Base-by-base conservation (phyloP, 2,329 filamentous ascomycete species). In the Zymoseptoria brevis region DNA sequence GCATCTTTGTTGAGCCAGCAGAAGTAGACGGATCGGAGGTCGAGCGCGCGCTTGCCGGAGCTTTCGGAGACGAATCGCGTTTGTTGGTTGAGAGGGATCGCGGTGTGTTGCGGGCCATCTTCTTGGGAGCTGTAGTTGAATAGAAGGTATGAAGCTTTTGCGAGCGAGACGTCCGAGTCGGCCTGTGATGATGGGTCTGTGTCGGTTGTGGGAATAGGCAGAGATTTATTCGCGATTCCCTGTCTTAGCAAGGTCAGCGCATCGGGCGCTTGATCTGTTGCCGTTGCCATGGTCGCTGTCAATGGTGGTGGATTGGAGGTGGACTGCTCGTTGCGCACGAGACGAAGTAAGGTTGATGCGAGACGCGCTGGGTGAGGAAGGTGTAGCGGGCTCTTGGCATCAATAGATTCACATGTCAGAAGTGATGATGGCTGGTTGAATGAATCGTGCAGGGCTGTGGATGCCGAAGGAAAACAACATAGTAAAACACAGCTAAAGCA, bases 21-120 rank as follows among this genome's bases (percentile, higher is more conserved):
- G 72, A 97, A 96, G 79, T 93, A 96, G 75, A 96, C 93, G 73
- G 88, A 94, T 72, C 94, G 90, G 67, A 99, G 80, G 72, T 96
- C 90, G 19, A 72, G 61, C 3, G 62, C 60, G 55, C 66, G 66
- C 29, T 64, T 60, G 48, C 67, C 69, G 8, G 61, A 59, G 3
- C 63, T 83, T 60, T 84, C 83, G n/a, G 90, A 92, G 61, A 89
- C 82, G 78, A 97, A 97, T 68, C 94, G 90, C 66, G 94, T 99
- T 8, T 87, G 81, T 62, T 56, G 77, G 73, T 54, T 82, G 82
- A 68, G 81, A 75, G 60, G 61, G 21, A 74, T 66, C 1, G 71
- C 60, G 30, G 67, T 69, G 81, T 78, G 81, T 77, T 96, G 94
- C 4, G 60, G 55, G 48, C 69, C 67, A 58, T 68, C 60, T 56